Evolutionary conservation across 2,329 filamentous ascomycete genomes (phyloP).

Genomic region (Epichloe brachyelytri): DNA sequence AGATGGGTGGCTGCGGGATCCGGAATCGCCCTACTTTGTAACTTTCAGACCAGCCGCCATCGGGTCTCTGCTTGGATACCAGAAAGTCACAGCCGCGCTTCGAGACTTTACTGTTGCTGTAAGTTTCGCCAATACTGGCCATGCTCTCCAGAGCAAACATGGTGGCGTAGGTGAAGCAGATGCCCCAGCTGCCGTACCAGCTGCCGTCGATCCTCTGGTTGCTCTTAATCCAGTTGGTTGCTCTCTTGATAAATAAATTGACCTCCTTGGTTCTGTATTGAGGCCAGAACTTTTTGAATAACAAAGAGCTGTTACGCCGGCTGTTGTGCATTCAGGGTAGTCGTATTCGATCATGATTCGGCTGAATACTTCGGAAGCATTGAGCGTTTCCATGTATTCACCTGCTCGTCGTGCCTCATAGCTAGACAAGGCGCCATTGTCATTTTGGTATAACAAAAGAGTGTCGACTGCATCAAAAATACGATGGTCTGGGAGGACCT

Average conservation of each 20-base stretch:
- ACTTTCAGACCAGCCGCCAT: conserved; percentile 95
- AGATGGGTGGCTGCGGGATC: no score
- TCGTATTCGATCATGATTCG: conserved; percentile 98
- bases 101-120: conserved; percentile 57
- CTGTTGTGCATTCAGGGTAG: conserved; percentile 95
- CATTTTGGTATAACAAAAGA: conserved; percentile 80
- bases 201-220: conserved; percentile 71
- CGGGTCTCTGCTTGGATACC: conserved; percentile 67
- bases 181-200: conserved; percentile 97
- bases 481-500: conserved; percentile 60
- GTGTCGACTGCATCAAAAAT: conserved; percentile 85
- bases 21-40: conserved; percentile 44
- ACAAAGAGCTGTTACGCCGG: conserved; percentile 73
- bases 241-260: conserved; percentile 53
- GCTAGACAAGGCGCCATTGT: conserved; percentile 72
- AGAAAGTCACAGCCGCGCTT: conserved; percentile 75
- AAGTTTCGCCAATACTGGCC: conserved; percentile 68
- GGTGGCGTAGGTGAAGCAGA: conserved; percentile 93
- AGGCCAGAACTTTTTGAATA: conserved; percentile 73
- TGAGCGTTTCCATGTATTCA: conserved; percentile 68
- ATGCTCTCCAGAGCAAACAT: conserved; percentile 94
- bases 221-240: conserved; percentile 70
- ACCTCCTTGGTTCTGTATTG: conserved; percentile 70
- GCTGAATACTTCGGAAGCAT: conserved; percentile 92
- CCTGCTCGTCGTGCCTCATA: conserved; percentile 79